These are phyloP conservation scores for Inga oerstediana DNA, from an alignment of 306 rosid species.

Conservation along the genomic window DNA sequence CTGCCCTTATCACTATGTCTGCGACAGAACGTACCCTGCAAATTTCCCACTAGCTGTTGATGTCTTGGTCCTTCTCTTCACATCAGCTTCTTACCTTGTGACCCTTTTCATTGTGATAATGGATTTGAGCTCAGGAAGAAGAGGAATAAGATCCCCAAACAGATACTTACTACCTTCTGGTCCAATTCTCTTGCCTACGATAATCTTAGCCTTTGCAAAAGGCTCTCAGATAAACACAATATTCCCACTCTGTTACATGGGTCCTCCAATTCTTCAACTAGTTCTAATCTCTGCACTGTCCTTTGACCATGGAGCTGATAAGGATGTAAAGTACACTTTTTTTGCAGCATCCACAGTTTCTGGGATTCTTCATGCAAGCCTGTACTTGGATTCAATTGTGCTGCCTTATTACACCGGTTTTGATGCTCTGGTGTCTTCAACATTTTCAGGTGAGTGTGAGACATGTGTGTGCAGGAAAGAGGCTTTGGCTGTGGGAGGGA, in stretches of 20 bases:
- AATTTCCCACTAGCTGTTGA: slow-evolving; percentile 65
- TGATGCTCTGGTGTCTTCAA: slow-evolving; percentile 66
- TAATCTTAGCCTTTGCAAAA: slow-evolving; percentile 69
- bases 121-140: slow-evolving; percentile 45
- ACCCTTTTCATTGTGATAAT: slow-evolving; percentile 58
- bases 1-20: slow-evolving; percentile 89
- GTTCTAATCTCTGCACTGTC: slow-evolving; percentile 74
- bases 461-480: slow-evolving; percentile 85
- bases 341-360: slow-evolving; percentile 79
- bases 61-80: slow-evolving; percentile 54
- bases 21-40: slow-evolving; percentile 71
- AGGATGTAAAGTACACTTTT: slow-evolving; percentile 62
- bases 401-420: slow-evolving; percentile 85
- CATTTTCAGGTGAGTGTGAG: slow-evolving; percentile 74
- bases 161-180: slow-evolving; percentile 73
- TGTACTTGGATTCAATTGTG: slow-evolving; percentile 69
- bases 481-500: slow-evolving; percentile 70
- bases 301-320: slow-evolving; percentile 52
- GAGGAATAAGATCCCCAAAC: slow-evolving; percentile 33
- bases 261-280: slow-evolving; percentile 82
- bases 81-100: slow-evolving; percentile 55
- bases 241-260: slow-evolving; percentile 66
- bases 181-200: slow-evolving; percentile 75
- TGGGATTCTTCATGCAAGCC: slow-evolving; percentile 85
- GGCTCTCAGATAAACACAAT: slow-evolving; percentile 69